Conservation (phyloP, 2,329 filamentous ascomycete genomes). For the Fusarium anguioides region DNA sequence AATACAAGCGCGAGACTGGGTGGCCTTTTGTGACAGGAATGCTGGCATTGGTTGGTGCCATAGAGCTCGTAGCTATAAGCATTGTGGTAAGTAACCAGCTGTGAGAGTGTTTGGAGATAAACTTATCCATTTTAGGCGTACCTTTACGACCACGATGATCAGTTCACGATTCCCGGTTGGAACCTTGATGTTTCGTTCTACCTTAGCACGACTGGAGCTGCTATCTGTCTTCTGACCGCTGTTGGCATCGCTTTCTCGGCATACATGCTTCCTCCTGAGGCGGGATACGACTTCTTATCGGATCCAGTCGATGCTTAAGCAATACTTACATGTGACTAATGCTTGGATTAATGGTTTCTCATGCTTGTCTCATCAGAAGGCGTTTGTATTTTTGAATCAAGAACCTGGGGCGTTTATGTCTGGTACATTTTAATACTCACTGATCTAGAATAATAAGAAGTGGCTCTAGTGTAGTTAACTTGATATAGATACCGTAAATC, state of each 20-base stretch:
- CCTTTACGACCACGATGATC: conserved; percentile 83
- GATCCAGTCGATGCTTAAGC: conserved; percentile 64
- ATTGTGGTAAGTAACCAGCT: conserved; percentile 75
- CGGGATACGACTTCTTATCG: conserved; percentile 80
- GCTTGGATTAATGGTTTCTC: not conserved
- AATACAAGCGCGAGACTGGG: conserved; percentile 81
- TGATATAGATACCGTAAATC: conserved; percentile 7
- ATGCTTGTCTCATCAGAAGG: not conserved
- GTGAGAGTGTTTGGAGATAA: not conserved
- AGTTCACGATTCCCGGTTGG: conserved; percentile 85
- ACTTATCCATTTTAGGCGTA: conserved; percentile 70
- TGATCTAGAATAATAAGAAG: conserved; percentile 17
- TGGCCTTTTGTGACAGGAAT: conserved; percentile 81
- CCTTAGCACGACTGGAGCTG: conserved; percentile 70
- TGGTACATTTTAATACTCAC: not conserved
- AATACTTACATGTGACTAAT: not conserved
- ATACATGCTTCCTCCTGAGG: conserved; percentile 79
- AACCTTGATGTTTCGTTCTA: conserved; percentile 82
- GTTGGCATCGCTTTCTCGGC: conserved; percentile 73
- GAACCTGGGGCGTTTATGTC: not conserved
- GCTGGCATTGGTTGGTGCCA: conserved; percentile 71
- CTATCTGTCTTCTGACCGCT: conserved; percentile 63
- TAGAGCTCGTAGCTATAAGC: conserved; percentile 81
- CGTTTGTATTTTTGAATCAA: conserved; percentile 10
- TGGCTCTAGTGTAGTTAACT: conserved; percentile 15